Conservation (phyloP, 805 yeast genomes). For the Wickerhamiella siamensis region DNA sequence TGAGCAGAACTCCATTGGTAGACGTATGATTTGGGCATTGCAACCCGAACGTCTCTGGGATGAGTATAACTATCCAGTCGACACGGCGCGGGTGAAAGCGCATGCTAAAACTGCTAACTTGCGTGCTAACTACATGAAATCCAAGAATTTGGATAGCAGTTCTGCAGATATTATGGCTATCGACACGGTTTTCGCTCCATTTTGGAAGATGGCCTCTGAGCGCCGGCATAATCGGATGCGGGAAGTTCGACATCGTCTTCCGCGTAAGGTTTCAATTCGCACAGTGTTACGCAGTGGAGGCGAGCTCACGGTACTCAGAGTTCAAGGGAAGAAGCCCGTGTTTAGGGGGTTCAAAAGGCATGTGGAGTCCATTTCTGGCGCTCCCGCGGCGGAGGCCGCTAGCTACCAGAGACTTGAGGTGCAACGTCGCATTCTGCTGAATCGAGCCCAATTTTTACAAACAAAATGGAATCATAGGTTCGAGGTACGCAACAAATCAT, state of each 20-base stretch:
- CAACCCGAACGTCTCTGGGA: constrained; percentile 14
- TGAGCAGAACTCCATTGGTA: constrained; percentile 1
- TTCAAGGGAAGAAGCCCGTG: constrained; percentile 11
- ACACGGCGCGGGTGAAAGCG: constrained; percentile 2
- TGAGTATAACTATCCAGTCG: constrained; percentile 9
- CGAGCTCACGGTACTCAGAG: constrained; percentile 9
- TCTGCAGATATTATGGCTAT: constrained; percentile 3
- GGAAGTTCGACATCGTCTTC: constrained; percentile 1
- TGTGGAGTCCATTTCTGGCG: constrained; percentile 6
- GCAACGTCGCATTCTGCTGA: constrained; percentile 12
- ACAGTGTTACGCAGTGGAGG: constrained; percentile 12
- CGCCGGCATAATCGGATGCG: not conserved
- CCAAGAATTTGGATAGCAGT: not conserved
- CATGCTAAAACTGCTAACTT: constrained; percentile 2
- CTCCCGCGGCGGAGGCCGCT: not conserved
- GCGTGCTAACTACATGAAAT: not conserved
- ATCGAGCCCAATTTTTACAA: too few relatives aligned
- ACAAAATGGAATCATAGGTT: too few relatives aligned
- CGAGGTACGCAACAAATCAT: too few relatives aligned
- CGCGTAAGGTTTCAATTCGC: constrained; percentile 11
- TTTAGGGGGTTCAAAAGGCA: constrained; percentile 11
- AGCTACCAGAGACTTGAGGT: constrained; percentile 8
- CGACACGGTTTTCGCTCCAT: constrained; percentile 14
- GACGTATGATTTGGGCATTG: constrained; percentile 9
- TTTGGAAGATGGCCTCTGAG: not conserved